Evolutionary conservation across 1,139 yeast species (phyloP).

Genomic region (Kodamaea arcana): DNA sequence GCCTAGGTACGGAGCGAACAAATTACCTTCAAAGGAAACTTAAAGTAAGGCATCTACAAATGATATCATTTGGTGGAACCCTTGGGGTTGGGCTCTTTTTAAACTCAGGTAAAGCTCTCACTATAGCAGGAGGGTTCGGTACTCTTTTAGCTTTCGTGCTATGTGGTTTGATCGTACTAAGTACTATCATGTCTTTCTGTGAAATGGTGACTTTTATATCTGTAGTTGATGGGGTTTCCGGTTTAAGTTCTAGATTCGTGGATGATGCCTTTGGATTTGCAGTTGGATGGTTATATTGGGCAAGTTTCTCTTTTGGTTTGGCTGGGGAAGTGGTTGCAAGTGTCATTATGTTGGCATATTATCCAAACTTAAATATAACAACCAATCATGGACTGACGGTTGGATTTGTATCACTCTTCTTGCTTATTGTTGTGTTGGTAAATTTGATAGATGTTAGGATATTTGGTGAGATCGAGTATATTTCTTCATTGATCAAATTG

Average conservation of each 20-base stretch:
- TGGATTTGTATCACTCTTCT: slow-evolving; percentile 64
- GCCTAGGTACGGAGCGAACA: slow-evolving; percentile 4
- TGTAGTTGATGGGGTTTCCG: slow-evolving; percentile 74
- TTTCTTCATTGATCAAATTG: slow-evolving; percentile 59
- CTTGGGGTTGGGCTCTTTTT: slow-evolving; percentile 78
- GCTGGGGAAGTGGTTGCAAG: slow-evolving; percentile 83
- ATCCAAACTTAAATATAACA: slow-evolving; percentile 49
- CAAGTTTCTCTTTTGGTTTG: slow-evolving; percentile 66
- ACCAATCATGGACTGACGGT: slow-evolving; percentile 46
- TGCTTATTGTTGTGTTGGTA: slow-evolving; percentile 42
- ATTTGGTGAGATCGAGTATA: slow-evolving; percentile 73
- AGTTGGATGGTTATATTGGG: slow-evolving; percentile 73
- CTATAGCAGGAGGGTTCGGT: slow-evolving; percentile 82
- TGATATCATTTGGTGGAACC: slow-evolving; percentile 81
- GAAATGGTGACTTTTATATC: slow-evolving; percentile 87
- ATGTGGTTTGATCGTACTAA: slow-evolving; percentile 63
- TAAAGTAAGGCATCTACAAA: slow-evolving; percentile 67
- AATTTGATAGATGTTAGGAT: slow-evolving; percentile 67
- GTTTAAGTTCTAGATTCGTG: slow-evolving; percentile 71
- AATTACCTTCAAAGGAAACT: slow-evolving; percentile 48
- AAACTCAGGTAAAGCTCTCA: slow-evolving; percentile 74
- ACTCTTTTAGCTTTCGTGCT: slow-evolving; percentile 65
- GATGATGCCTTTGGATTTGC: slow-evolving; percentile 87
- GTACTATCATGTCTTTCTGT: slow-evolving; percentile 72
- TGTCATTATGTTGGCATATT: slow-evolving; percentile 68